Evolutionary conservation across 805 yeast genomes (phyloP).

Genomic region (Spathaspora sp.): DNA sequence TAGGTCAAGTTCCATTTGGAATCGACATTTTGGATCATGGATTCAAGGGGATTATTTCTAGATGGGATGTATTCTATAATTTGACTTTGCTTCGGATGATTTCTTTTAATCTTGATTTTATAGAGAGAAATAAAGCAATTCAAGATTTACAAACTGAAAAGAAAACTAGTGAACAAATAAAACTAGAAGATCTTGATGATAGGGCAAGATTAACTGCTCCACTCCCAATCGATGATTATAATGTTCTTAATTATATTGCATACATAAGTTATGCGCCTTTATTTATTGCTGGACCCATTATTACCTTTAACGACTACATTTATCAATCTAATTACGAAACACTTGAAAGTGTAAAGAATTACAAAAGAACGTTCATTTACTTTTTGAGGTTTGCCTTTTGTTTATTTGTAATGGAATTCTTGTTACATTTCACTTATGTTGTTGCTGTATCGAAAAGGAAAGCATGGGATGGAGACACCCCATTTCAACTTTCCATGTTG

Average conservation of each 20-base stretch:
- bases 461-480: slow-evolving; percentile 87
- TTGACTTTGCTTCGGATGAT: slow-evolving; percentile 82
- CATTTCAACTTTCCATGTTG: slow-evolving; percentile 92
- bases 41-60: slow-evolving; percentile 69
- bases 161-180: slow-evolving; percentile 5
- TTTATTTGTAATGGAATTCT: slow-evolving; percentile 80
- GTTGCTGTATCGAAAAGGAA: slow-evolving; percentile 87
- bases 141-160: slow-evolving; percentile 7
- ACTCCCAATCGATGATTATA: slow-evolving; percentile 58
- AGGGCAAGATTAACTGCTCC: slow-evolving; percentile 64
- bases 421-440: slow-evolving; percentile 85
- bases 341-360: slow-evolving; percentile 53
- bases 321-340: slow-evolving; percentile 60
- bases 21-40: slow-evolving; percentile 56
- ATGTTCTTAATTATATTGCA: slow-evolving; percentile 62
- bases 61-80: slow-evolving; percentile 97
- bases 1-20: slow-evolving; percentile 52
- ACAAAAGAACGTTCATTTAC: slow-evolving; percentile 53
- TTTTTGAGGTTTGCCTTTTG: slow-evolving; percentile 69
- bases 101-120: slow-evolving; percentile 77
- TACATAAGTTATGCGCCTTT: slow-evolving; percentile 84
- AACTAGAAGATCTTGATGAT: slow-evolving; percentile 41
- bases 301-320: slow-evolving; percentile 87
- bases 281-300: slow-evolving; percentile 91
- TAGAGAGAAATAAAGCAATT: slow-evolving; percentile 33